Evolutionary conservation across 192 early-diverging fungal genomes (phyloP), one percentile per base, ranked within the genome.

Genomic region (Backusella parvicylindrica): DNA sequence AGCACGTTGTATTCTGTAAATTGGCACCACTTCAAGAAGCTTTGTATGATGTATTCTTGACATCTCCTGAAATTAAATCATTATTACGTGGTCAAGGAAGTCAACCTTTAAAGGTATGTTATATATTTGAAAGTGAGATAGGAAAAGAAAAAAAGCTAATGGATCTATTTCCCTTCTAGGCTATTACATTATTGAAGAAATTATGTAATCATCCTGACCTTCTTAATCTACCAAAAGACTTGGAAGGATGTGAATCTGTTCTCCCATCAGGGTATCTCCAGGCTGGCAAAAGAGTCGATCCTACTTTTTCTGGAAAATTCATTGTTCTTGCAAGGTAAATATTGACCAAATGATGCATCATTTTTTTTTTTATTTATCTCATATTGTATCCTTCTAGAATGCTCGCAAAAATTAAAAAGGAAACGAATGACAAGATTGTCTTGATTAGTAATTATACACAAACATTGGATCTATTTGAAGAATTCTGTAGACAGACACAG

Each of bases 381-480:
- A 13, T 64, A 64, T 16, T 13, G 5, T 8, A 0, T 0, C n/a
- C 64, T 66, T 16, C 41, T 40, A 82, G 87, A 30, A 94, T 96
- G 94, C 79, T 94, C 47, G 81, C 83, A 50, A 89, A 90, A 80
- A 91, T 93, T 68, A 85, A 88, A 37, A 86, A 87, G 26, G 87
- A 92, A 21, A 89, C 90, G 11, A 82, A 85, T 13, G 97, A 98
- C 81, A 99, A 99, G 81, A 98, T 99, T 78, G 98, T 99, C 13
- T 83, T 99, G 15, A 98, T 99, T 63, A 95, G 93, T 37, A 99
- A 99, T 77, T 99, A 99, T 84, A 99, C 98, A 0, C 97, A 99
- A 80, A 99, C 98, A 3, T 82, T 99, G 56, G 95, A 99, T 78
- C 78, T 98, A 50, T 95, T 99, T 77, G 95, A 98, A 73, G 85